Evolutionary conservation across 2,329 filamentous ascomycete genomes (phyloP), one percentile per base, ranked within the genome.

Genomic region (Clonostachys rhizophaga): DNA sequence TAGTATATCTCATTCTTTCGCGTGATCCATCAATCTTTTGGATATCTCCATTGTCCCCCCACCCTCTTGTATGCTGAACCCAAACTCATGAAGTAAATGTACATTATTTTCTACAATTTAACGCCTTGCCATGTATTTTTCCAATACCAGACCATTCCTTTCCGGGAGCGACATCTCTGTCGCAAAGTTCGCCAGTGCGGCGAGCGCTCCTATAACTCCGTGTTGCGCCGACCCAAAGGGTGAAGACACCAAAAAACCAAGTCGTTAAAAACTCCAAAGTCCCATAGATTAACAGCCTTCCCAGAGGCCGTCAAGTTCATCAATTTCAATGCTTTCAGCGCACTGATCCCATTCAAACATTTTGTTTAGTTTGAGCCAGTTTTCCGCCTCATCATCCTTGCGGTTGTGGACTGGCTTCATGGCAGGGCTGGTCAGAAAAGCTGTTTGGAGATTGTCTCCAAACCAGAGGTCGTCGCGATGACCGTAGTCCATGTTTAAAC

Each of bases 281-380:
- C 14, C 3, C 24, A 30, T 10, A 30, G 13, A 12, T 48, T 43
- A 90, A 65, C 83, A 89, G 55, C 81, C 84, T 61, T 88, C 85
- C 58, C 96, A 81, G 63, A 96, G 79, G 57, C 87, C 83, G 61
- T 97, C 92, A 20, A 97, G 83, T 73, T 99, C 94, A 42, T 96
- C 90, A 43, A 97, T 81, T 64, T 95, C 91, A 56, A 97, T 86
- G 54, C 84, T 87, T 71, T 97, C 94, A 2, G 91, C 91, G 62
- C 78, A 78, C 30, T 48, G 48, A 59, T 87, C 86, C 69, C 81
- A 80, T 55, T 82, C 66, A 43, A 67, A 60, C n/a, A 69, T 49
- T 47, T 64, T 65, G 53, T 58, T 66, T 20, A 72, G 55, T 50
- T 68, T 72, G 48, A 74, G 54, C 53, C 71, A 71, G 53, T 54